phyloP scores from a whole-genome alignment of 768 basidiomycete species.

The Leccinum imitatum region DNA sequence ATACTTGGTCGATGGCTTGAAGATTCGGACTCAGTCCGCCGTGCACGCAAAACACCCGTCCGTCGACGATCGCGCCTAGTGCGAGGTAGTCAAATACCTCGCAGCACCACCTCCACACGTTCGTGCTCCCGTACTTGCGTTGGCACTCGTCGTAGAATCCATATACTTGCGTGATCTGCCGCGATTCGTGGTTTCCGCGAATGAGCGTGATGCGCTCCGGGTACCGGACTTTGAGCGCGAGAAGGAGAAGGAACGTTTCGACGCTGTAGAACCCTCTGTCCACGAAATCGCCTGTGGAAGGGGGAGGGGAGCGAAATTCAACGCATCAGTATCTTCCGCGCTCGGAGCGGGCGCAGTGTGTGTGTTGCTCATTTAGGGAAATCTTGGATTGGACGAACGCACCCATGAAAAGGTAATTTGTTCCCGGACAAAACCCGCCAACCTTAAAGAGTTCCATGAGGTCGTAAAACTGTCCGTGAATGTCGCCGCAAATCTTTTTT shows the following conservation, averaged over 20 bases:
- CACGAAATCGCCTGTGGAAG: slow-evolving; percentile 84
- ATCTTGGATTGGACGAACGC: slow-evolving; percentile 24
- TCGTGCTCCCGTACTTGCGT: slow-evolving; percentile 88
- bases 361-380: neutral
- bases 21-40: slow-evolving; percentile 92
- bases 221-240: slow-evolving; percentile 95
- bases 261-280: slow-evolving; percentile 97
- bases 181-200: slow-evolving; percentile 95
- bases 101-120: slow-evolving; percentile 98
- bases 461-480: slow-evolving; percentile 97
- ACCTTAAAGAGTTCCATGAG: slow-evolving; percentile 93
- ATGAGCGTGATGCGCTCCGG: slow-evolving; percentile 97
- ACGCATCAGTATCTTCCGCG: slow-evolving; percentile 9
- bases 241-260: slow-evolving; percentile 91
- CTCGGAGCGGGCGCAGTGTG: neutral
- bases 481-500: slow-evolving; percentile 85
- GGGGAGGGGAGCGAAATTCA: neutral
- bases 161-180: slow-evolving; percentile 96
- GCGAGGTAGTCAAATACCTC: slow-evolving; percentile 98
- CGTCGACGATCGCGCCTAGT: slow-evolving; percentile 94
- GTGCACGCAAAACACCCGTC: slow-evolving; percentile 95
- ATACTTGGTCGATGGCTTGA: slow-evolving; percentile 84
- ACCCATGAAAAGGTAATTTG: slow-evolving; percentile 98
- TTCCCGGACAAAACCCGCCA: slow-evolving; percentile 89
- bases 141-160: slow-evolving; percentile 97